A percentile compares a stretch with the other conserved stretches of the same genome.
These are phyloP conservation scores for Globisporangium radiosum DNA, from an alignment of 352 stramenopile species.

Conservation along the genomic window DNA sequence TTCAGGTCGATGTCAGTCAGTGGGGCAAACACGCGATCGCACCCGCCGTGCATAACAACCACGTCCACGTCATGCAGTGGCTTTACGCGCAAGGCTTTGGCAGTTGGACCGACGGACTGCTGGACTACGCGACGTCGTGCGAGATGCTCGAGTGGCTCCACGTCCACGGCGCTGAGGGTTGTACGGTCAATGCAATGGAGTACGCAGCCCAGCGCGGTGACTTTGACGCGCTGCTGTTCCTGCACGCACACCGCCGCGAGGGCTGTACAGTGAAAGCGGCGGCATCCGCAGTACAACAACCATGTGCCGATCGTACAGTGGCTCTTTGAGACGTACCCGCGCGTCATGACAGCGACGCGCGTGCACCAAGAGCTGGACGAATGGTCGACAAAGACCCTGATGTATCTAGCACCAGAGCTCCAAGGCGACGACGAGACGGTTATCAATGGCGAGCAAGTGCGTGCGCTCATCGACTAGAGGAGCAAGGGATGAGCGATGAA, in stretches of 20 bases:
- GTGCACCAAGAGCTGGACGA: slow-evolving; percentile 7
- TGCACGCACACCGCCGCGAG: not conserved
- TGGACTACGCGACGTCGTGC: not conserved
- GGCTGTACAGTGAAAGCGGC: not conserved
- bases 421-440: too few species aligned
- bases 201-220: not conserved
- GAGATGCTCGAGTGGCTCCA: slow-evolving; percentile 26
- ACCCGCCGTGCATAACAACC: too few species aligned
- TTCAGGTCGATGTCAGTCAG: not conserved
- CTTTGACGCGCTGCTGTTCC: slow-evolving; percentile 5
- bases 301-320: slow-evolving; percentile 3
- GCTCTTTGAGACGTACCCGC: slow-evolving; percentile 25
- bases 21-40: too few species aligned
- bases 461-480: too few species aligned
- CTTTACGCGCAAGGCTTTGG: not conserved
- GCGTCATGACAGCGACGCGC: slow-evolving; percentile 10
- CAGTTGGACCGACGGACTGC: not conserved
- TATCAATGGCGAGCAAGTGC: too few species aligned
- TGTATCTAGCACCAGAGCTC: too few species aligned
- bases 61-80: not conserved
- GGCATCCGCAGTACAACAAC: not conserved
- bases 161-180: not conserved
- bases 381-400: too few species aligned
- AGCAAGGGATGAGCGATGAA: too few species aligned
- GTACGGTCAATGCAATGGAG: too few species aligned